Evolutionary conservation across 768 basidiomycete species (phyloP).

Genomic region (Mycena latifolia): DNA sequence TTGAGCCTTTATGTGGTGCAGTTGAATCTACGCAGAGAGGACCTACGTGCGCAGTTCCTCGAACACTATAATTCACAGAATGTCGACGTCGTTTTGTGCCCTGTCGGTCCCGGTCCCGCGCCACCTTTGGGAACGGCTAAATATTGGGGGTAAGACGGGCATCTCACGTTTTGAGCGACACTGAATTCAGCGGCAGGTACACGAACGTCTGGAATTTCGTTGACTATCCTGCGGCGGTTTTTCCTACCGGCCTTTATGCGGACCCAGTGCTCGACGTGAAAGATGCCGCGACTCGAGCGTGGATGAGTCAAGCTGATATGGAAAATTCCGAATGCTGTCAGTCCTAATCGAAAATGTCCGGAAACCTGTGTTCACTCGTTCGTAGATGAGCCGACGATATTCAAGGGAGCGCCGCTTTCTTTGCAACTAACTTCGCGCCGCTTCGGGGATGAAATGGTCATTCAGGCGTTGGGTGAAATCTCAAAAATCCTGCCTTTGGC

Average conservation of each 20-base stretch:
- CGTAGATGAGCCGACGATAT: conserved; percentile 4
- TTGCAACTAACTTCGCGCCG: conserved; percentile 11
- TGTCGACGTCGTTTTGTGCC: conserved; percentile 19
- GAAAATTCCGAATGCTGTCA: neutral
- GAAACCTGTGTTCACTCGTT: neutral
- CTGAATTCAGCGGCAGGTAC: conserved; percentile 8
- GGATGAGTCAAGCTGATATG: conserved; percentile 12
- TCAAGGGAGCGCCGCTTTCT: conserved; percentile 7
- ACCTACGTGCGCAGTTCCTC: conserved; percentile 1
- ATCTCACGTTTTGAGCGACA: neutral
- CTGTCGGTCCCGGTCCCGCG: conserved; percentile 13
- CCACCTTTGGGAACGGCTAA: conserved; percentile 13
- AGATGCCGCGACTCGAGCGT: neutral
- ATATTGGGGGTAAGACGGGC: conserved; percentile 12
- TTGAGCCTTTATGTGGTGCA: neutral
- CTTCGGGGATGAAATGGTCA: conserved; percentile 13
- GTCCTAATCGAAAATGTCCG: neutral
- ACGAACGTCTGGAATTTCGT: conserved; percentile 12
- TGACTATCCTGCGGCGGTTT: conserved; percentile 11
- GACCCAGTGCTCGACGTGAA: conserved; percentile 5
- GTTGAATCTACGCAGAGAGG: conserved; percentile 8
- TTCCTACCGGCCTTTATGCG: neutral
- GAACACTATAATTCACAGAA: conserved; percentile 19
- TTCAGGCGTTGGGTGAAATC: conserved; percentile 16
- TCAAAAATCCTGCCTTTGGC: conserved; percentile 12